Evolutionary conservation across 805 yeast genomes (phyloP), one percentile per base, ranked within the genome.

Genomic region (Sungouiella thailandica): DNA sequence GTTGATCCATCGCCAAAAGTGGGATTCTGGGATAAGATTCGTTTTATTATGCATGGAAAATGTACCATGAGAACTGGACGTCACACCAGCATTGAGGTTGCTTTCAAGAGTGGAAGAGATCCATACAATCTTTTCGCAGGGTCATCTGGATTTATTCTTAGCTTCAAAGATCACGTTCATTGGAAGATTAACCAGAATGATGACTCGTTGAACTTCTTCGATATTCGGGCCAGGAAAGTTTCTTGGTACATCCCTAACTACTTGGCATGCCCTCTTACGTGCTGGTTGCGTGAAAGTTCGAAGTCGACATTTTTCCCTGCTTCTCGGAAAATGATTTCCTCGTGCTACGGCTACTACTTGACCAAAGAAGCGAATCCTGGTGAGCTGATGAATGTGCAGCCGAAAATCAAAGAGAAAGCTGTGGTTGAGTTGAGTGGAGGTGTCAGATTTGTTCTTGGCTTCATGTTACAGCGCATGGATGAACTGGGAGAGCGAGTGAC

Each of bases 11-110:
- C 96, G 2, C 72, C 76, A 3, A 83, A 82, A 46, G 60, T 87
- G 10, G 97, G 97, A 1, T 80, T 88, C 46, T 89, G 97, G 97
- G 97, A 89, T 57, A 90, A 88, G 53, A 58, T 87, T 17, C 63
- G 96, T 31, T 69, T 79, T 18, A 67, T 82, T 11, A 62, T 87
- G 46, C 97, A 89, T 60, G 95, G 95, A 0, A 71, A 75, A 13
- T 58, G 80, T 34, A 57, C 55, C 2, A 66, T 87, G 35, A 51
- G 59, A 11, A 73, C 84, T 69, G 58, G 58, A 2, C 56, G 73
- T 15, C 62, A 71, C 1, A 50, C 77, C 9, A 65, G 68, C 13
- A 64, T 83, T 28, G 73, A 76, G 36, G 70, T 82, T 5, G 69
- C 76, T 2, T 63, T 82, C 48, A 83, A 85, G 50, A 93, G 95